Conservation (phyloP, 2,329 filamentous ascomycete species). For the Chlorencoelia australis region DNA sequence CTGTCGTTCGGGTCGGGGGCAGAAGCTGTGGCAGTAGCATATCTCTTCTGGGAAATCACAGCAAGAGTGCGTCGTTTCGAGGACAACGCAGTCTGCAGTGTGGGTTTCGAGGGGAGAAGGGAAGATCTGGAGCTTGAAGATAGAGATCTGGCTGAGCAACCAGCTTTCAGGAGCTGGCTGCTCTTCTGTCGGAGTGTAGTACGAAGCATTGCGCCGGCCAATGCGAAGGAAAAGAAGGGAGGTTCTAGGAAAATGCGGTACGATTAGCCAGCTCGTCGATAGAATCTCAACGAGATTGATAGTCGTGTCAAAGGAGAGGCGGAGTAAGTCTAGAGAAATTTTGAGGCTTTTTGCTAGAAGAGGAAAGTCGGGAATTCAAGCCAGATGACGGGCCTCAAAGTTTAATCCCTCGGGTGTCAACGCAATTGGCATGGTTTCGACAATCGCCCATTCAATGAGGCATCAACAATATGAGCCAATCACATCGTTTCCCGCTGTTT, state of each 20-base stretch:
- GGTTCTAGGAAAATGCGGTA: no score
- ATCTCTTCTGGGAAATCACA: constrained; percentile 38
- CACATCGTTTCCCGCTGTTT: no score
- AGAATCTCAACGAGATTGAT: constrained; percentile 5
- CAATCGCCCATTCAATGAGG: no score
- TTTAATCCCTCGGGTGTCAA: no score
- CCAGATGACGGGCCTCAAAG: constrained; percentile 13
- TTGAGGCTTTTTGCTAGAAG: no score
- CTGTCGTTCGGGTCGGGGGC: constrained; percentile 78
- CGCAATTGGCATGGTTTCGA: no score
- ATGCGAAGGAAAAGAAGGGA: constrained; percentile 26
- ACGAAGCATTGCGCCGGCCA: constrained; percentile 57
- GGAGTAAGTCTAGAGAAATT: constrained; percentile 44
- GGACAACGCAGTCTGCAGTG: constrained; percentile 31
- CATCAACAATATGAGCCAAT: no score
- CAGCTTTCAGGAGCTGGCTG: constrained; percentile 50
- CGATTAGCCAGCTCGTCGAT: no score
- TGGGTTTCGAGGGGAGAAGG: constrained; percentile 30
- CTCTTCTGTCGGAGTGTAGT: constrained; percentile 55
- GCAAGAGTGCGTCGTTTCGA: constrained; percentile 38
- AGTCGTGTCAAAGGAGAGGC: constrained; percentile 33
- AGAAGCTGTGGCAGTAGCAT: constrained; percentile 44
- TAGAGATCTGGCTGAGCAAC: constrained; percentile 31
- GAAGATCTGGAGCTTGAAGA: constrained; percentile 31
- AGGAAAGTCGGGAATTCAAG: constrained; percentile 1